These are phyloP conservation scores for Arbutus unedo DNA, from an alignment of 148 eudicot genomes.

Conservation along the genomic window DNA sequence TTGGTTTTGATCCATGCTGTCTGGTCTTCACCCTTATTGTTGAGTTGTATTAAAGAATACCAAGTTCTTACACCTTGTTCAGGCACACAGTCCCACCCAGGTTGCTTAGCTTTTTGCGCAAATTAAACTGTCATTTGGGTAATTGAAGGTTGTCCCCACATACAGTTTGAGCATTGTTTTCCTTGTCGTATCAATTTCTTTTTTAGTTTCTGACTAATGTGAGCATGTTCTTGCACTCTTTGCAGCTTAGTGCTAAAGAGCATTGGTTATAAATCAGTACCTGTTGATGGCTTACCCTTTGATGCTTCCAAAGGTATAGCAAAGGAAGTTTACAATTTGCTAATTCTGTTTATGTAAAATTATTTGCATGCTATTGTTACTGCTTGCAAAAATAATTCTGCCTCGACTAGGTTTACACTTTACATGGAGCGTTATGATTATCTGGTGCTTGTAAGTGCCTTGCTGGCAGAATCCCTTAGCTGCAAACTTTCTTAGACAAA, in stretches of 20 bases:
- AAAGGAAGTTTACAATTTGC: background rate
- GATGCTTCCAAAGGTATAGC: constrained; percentile 62
- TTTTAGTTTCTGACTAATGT: constrained; percentile 8
- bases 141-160: background rate
- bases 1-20: background rate
- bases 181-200: background rate
- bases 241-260: constrained; percentile 85
- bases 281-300: constrained; percentile 86
- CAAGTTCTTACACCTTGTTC: background rate
- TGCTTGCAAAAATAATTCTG: constrained; percentile 1
- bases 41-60: background rate
- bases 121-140: background rate
- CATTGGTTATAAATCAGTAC: constrained; percentile 89
- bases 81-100: background rate
- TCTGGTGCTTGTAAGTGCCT: background rate
- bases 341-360: background rate
- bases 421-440: background rate
- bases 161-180: background rate
- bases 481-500: background rate
- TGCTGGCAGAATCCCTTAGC: background rate
- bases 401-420: background rate
- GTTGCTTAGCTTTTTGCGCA: background rate
- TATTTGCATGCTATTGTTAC: constrained; percentile 1
- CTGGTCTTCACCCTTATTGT: background rate
- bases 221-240: constrained; percentile 12